Evolutionary conservation across 2,329 filamentous ascomycete species (phyloP).

Genomic region (Alternaria hordeiaustralica): DNA sequence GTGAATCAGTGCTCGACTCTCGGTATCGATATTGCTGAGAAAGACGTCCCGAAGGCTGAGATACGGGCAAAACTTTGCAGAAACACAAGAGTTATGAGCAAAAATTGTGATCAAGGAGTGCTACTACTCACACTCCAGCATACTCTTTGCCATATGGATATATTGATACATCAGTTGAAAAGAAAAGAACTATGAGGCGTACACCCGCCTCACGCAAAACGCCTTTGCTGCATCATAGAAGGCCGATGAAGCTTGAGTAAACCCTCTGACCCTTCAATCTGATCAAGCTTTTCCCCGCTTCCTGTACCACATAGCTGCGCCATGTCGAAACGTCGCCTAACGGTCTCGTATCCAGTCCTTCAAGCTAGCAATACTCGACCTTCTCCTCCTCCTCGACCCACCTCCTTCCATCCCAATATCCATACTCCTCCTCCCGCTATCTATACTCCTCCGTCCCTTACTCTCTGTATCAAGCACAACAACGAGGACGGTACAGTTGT

Average conservation of each 20-base stretch:
- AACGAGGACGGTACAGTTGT: constrained; percentile 32
- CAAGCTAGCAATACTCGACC: constrained; percentile 18
- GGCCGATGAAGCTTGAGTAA: not conserved
- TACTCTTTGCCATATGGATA: not conserved
- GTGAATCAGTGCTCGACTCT: not conserved
- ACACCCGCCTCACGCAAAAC: not conserved
- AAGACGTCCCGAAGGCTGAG: too few relatives aligned
- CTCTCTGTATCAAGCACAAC: constrained; percentile 23
- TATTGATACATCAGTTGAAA: not conserved
- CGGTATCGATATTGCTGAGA: not conserved
- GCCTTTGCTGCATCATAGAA: not conserved
- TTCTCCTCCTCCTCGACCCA: constrained; percentile 4
- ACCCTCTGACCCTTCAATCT: not conserved
- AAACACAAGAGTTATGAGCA: not conserved
- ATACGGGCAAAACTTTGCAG: too few relatives aligned
- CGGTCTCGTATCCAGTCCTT: constrained; percentile 21
- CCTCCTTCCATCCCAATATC: constrained; percentile 8
- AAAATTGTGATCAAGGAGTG: not conserved
- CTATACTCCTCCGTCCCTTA: constrained; percentile 15
- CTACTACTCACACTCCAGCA: not conserved
- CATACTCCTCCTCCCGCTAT: constrained; percentile 13
- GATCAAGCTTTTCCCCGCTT: not conserved
- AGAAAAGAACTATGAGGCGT: not conserved
- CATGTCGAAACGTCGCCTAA: not conserved
- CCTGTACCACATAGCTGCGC: not conserved